Base-by-base conservation (phyloP, 805 yeast species). In the Saccharomycopsis microspora region DNA sequence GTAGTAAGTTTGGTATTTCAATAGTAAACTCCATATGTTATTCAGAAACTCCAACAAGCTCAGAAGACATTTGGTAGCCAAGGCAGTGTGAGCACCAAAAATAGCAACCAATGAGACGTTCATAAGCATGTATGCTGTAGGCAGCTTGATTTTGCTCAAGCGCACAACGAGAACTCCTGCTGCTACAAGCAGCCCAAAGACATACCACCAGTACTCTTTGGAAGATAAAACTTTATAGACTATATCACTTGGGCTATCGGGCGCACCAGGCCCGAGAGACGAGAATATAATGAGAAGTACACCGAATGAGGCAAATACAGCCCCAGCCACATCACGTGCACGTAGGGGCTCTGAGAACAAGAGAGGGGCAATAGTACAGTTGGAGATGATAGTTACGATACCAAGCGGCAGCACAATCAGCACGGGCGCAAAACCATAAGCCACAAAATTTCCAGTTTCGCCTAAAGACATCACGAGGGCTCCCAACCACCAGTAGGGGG, bases 381-480 rank as follows among this genome's bases (percentile, higher is more conserved):
- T 73, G 3, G 76, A 65, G 1, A 74, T 61, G 27, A 70, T 63
- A 1, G 77, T 71, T 36, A 71, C 69, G 1, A 73, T 75, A 4
- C 78, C 78, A 33, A 73, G 50, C 0, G 78, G 75, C 4, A 74
- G 68, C 11, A 73, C 75, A 3, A 70, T 60, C 7, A 71, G 64
- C 4, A 72, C 72, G 0, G 75, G 74, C 0, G 73, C 70, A 41
- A 70, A 58, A 0, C 78, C 78, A 52, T 71, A 71, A 9, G 75
- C 74, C 6, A 72, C 56, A 50, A 73, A 71, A 54, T 70, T 72
- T 5, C 73, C 71, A 7, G 64, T 56, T 50, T 73, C 78, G 3
- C 78, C 76, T 3, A 61, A 46, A 3, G 70, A 60, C 66, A 72
- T 66, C 34, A 72, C 57, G 5, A 58, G 47, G 9, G 70, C 60